phyloP scores from a whole-genome alignment of 1,284 basidiomycete genomes.

The Rhodotorula sp. region DNA sequence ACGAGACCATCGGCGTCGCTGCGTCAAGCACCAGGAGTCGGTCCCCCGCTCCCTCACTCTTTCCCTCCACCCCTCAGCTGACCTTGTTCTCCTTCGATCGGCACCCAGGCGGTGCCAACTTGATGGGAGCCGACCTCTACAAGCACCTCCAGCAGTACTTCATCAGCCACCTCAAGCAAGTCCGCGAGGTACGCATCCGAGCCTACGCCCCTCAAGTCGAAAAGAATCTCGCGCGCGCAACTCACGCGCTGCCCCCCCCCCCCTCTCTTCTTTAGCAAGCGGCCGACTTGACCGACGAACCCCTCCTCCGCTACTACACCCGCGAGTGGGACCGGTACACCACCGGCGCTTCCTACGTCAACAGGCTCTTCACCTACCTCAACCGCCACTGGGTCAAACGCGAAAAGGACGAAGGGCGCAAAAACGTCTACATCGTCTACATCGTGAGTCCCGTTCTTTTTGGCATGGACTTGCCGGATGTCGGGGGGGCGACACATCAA shows the following conservation, averaged over 20 bases:
- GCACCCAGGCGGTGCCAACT: conserved; percentile 66
- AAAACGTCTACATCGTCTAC: conserved; percentile 92
- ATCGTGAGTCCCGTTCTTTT: conserved; percentile 68
- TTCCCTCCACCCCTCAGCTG: neutral
- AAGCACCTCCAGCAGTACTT: conserved; percentile 85
- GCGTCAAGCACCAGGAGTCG: neutral
- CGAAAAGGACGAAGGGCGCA: conserved; percentile 95
- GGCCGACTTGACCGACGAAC: conserved; percentile 77
- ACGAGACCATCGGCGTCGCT: conserved; percentile 50
- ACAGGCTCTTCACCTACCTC: conserved; percentile 91
- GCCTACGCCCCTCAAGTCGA: neutral
- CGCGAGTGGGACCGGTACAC: conserved; percentile 95
- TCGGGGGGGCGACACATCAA: neutral
- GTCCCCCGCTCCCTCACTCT: too few relatives aligned
- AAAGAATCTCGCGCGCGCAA: neutral
- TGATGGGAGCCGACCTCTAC: conserved; percentile 94
- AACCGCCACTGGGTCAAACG: conserved; percentile 99
- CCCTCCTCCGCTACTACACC: conserved; percentile 87
- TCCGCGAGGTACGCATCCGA: conserved; percentile 59
- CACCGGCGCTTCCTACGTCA: conserved; percentile 92
- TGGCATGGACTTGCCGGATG: neutral
- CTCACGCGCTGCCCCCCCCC: neutral
- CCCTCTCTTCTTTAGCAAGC: conserved; percentile 50
- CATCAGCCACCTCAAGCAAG: conserved; percentile 67
- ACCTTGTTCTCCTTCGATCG: neutral